Evolutionary conservation across 768 basidiomycete genomes (phyloP).

Genomic region (Mycena vitilis): DNA sequence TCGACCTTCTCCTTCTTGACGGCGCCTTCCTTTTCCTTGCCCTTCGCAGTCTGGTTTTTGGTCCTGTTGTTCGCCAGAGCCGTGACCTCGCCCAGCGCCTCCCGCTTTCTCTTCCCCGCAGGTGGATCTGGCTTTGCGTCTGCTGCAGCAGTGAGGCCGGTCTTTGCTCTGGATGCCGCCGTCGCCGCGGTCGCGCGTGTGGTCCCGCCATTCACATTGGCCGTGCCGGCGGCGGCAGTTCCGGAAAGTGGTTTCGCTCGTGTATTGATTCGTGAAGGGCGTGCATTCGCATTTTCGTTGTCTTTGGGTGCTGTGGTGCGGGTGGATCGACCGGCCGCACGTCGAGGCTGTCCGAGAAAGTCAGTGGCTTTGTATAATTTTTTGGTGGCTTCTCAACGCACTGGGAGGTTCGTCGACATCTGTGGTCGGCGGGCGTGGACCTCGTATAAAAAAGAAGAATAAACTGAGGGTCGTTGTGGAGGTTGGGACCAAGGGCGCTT

Average conservation of each 20-base stretch:
- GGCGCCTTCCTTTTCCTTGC: constrained; percentile 70
- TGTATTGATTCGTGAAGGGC: constrained; percentile 67
- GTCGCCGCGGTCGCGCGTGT: constrained; percentile 62
- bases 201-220: constrained; percentile 48
- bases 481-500: constrained; percentile 10
- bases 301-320: constrained; percentile 66
- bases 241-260: constrained; percentile 68
- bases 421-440: constrained; percentile 21
- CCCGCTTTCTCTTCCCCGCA: constrained; percentile 27
- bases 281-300: constrained; percentile 78
- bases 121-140: constrained; percentile 46
- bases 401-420: constrained; percentile 33
- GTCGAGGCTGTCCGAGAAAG: constrained; percentile 49
- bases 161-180: constrained; percentile 66
- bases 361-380: not conserved
- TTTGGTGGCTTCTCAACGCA: constrained; percentile 9
- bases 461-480: constrained; percentile 26
- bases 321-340: constrained; percentile 69
- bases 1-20: constrained; percentile 65
- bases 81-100: constrained; percentile 43
- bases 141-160: constrained; percentile 49
- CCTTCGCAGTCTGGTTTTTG: constrained; percentile 53
- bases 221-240: constrained; percentile 52
- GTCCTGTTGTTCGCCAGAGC: constrained; percentile 61
- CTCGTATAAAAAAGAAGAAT: constrained; percentile 18